Base-by-base conservation (phyloP, 1,284 basidiomycete species). In the Sporisorium scitamineum region DNA sequence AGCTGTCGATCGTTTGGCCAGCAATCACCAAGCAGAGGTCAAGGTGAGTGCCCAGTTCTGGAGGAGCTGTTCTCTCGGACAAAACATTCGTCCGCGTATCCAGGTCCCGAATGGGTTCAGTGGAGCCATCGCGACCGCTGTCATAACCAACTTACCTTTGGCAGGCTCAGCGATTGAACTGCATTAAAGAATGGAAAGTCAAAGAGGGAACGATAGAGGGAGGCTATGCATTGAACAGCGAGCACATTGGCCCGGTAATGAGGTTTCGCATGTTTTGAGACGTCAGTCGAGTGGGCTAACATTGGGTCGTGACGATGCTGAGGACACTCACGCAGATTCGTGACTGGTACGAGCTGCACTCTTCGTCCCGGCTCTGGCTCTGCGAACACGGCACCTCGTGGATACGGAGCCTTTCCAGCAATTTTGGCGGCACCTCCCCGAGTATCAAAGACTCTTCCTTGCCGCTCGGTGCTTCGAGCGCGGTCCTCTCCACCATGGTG, bases 131-230 rank as follows among this genome's bases (percentile, higher is more conserved):
- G n/a, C 8, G n/a, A 9, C 39, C 5, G 39, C 39, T 42, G 1
- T n/a, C 11, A 11, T 7, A 42, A 31, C 24, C 31, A 8, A 77
- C 89, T 63, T 80, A 94, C 94, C 70, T 89, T 88, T 57, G 93
- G 89, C 74, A 93, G 92, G 79, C 93, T 94, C 32, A 88, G 88
- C 10, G 93, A 94, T 80, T 97, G 95, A 16, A 97, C 90, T 1
- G 92, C 91, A 83, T 97, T 97, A 88, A 97, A 96, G 1, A 91
- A 89, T 0, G 91, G 90, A 75, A 96, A 96, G 78, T 91, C 92
- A 89, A 95, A 97, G 1, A 94, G 87, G 0, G 88, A 87, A 9
- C 92, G 90, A 85, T 92, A 95, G 22, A 90, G 88, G 76, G 95
- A 93, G 54, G 94, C 94, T 95, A 24, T 8, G 6, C 53, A 6